phyloP scores from a whole-genome alignment of 305 asterid genomes.

The Fraxinus nigra region DNA sequence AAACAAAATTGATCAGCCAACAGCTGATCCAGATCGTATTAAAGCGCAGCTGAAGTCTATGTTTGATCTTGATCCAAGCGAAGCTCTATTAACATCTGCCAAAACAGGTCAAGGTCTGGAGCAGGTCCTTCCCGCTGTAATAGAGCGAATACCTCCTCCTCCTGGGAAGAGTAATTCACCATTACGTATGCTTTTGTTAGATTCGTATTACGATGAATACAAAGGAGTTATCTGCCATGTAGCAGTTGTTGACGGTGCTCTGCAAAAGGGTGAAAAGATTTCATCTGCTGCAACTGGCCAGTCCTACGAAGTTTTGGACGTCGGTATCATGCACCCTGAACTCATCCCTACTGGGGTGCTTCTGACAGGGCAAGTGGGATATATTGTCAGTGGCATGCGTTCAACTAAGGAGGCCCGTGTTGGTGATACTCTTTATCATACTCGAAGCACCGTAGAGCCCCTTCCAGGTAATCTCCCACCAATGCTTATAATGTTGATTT shows the following conservation, averaged over 20 bases:
- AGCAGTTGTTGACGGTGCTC: constrained; percentile 91
- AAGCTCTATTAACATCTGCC: constrained; percentile 85
- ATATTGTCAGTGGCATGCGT: constrained; percentile 91
- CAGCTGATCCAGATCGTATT: constrained; percentile 92
- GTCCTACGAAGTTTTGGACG: constrained; percentile 79
- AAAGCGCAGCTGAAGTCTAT: constrained; percentile 89
- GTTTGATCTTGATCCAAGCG: constrained; percentile 86
- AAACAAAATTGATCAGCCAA: constrained; percentile 97
- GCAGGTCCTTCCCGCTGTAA: constrained; percentile 92
- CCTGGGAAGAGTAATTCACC: constrained; percentile 61
- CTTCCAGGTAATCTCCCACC: constrained; percentile 69
- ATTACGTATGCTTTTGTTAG: constrained; percentile 87
- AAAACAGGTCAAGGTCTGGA: constrained; percentile 93
- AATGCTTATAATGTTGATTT: constrained; percentile 1
- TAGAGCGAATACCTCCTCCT: constrained; percentile 89
- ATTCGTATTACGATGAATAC: constrained; percentile 91
- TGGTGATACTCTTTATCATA: constrained; percentile 83
- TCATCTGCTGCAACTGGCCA: constrained; percentile 89
- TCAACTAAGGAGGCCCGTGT: constrained; percentile 94
- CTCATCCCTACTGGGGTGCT: constrained; percentile 83
- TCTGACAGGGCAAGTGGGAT: constrained; percentile 95
- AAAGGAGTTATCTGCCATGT: constrained; percentile 98
- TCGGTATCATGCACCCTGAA: constrained; percentile 95
- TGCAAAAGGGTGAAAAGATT: constrained; percentile 86
- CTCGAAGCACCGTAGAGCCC: constrained; percentile 58